A percentile compares a stretch with the other conserved stretches of the same genome.
phyloP scores from a whole-genome alignment of 352 stramenopile species.

The Pythium myriotylum region DNA sequence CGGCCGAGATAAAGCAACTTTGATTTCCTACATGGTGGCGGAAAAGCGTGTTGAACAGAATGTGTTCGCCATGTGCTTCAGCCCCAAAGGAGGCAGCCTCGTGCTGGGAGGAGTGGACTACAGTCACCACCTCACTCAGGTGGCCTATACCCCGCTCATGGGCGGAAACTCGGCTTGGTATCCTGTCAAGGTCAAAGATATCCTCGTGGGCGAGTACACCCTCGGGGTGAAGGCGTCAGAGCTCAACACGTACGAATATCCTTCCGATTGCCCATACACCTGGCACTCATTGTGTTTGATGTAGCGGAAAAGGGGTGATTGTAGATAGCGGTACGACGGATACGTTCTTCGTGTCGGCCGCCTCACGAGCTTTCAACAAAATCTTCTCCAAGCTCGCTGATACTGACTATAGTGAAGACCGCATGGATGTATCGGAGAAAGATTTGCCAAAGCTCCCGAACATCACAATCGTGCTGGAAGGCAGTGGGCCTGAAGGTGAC shows the following conservation, averaged over 20 bases:
- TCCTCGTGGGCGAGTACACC: constrained; percentile 57
- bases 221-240: constrained; percentile 41
- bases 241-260: constrained; percentile 49
- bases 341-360: constrained; percentile 70
- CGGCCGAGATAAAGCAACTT: constrained; percentile 57
- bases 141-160: constrained; percentile 71
- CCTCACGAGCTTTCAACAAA: constrained; percentile 51
- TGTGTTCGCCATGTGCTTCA: constrained; percentile 87
- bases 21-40: constrained; percentile 74
- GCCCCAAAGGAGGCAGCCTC: constrained; percentile 59
- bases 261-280: not conserved
- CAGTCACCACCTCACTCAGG: constrained; percentile 60
- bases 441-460: constrained; percentile 51
- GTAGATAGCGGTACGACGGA: constrained; percentile 88
- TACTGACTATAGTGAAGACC: constrained; percentile 59
- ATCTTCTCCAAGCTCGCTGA: constrained; percentile 51
- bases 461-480: constrained; percentile 70
- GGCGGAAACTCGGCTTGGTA: constrained; percentile 62
- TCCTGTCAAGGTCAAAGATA: constrained; percentile 80
- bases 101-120: constrained; percentile 83
- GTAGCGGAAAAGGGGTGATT: constrained; percentile 70
- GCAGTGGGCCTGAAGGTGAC: constrained; percentile 48
- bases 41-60: constrained; percentile 56
- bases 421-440: constrained; percentile 46
- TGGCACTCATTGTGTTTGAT: not conserved